These are phyloP conservation scores for Mycena filopes DNA, from an alignment of 768 basidiomycete species.

Conservation along the genomic window DNA sequence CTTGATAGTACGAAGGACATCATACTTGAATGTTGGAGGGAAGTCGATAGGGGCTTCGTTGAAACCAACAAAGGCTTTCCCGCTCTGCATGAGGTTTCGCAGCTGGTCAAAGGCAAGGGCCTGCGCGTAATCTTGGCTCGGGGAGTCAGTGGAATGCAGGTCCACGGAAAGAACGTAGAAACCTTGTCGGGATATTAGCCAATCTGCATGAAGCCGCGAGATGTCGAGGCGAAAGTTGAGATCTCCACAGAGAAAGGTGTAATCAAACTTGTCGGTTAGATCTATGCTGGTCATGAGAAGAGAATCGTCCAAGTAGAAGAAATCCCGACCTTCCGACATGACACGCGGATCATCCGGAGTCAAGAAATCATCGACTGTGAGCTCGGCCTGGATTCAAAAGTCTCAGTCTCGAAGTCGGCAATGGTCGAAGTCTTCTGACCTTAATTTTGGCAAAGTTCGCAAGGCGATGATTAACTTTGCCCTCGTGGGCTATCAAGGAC, in stretches of 20 bases:
- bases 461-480: constrained; percentile 78
- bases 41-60: constrained; percentile 84
- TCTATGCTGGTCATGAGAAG: constrained; percentile 52
- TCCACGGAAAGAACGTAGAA: constrained; percentile 8
- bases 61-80: constrained; percentile 80
- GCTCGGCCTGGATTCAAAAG: constrained; percentile 63
- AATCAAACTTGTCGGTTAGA: constrained; percentile 89
- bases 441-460: constrained; percentile 93
- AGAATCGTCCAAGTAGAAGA: constrained; percentile 21
- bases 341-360: constrained; percentile 69
- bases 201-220: constrained; percentile 92
- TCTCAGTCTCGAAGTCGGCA: background rate
- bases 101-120: constrained; percentile 94
- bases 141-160: constrained; percentile 18
- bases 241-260: constrained; percentile 90
- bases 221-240: constrained; percentile 92
- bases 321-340: constrained; percentile 71
- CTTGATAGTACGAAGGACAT: constrained; percentile 73
- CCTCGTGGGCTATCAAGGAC: constrained; percentile 71
- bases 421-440: constrained; percentile 45
- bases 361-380: constrained; percentile 84
- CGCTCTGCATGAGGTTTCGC: constrained; percentile 75
- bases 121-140: constrained; percentile 75
- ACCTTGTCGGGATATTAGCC: constrained; percentile 89
- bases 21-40: constrained; percentile 94